Evolutionary conservation across 257 asterid species (phyloP).

Genomic region (Rhazya stricta): DNA sequence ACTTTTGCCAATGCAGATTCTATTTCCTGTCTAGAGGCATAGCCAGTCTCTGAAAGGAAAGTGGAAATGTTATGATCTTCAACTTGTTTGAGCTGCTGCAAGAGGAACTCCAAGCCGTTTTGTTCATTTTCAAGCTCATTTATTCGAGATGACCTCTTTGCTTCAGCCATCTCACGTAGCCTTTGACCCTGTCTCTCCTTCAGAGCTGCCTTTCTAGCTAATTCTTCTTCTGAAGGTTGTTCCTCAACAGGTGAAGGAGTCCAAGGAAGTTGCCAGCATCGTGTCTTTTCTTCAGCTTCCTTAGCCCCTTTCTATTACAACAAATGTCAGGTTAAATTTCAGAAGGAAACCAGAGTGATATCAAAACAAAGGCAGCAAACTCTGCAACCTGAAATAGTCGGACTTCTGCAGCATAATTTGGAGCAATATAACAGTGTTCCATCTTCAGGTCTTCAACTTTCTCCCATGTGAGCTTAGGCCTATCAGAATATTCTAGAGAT

Average conservation of each 20-base stretch:
- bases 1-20: constrained; percentile 74
- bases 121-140: constrained; percentile 90
- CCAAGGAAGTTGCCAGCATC: constrained; percentile 98
- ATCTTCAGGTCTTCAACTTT: constrained; percentile 95
- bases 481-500: constrained; percentile 31
- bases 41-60: constrained; percentile 56
- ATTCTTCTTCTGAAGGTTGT: constrained; percentile 93
- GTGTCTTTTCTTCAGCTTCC: constrained; percentile 79
- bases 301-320: constrained; percentile 62
- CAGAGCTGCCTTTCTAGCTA: constrained; percentile 95
- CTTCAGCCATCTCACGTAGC: constrained; percentile 97
- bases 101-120: constrained; percentile 72
- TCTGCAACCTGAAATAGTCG: constrained; percentile 66
- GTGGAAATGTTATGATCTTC: constrained; percentile 49
- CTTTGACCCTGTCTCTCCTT: constrained; percentile 98
- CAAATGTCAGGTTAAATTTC: constrained; percentile 14
- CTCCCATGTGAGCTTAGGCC: constrained; percentile 93
- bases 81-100: constrained; percentile 53
- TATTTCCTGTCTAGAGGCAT: constrained; percentile 61
- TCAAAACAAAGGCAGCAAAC: constrained; percentile 10
- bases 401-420: constrained; percentile 74
- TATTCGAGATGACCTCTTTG: constrained; percentile 74
- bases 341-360: constrained; percentile 18
- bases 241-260: constrained; percentile 81
- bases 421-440: constrained; percentile 90